Evolutionary conservation across 2,329 filamentous ascomycete genomes (phyloP).

Genomic region (Graphiopsis chlorocephala): DNA sequence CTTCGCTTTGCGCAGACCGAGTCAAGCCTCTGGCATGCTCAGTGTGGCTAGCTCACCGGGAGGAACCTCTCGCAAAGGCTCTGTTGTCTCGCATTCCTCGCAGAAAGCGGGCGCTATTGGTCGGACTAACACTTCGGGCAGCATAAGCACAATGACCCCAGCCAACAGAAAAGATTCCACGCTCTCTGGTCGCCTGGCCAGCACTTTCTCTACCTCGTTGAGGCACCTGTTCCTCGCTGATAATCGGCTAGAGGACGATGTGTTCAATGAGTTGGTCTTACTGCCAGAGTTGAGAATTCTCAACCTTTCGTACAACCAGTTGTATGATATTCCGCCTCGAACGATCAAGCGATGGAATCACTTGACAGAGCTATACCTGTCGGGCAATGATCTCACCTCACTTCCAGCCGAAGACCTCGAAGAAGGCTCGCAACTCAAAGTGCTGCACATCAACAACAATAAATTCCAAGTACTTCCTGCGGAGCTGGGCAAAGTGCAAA

Average conservation of each 20-base stretch:
- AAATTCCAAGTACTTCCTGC: slow-evolving; percentile 96
- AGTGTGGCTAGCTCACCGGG: slow-evolving; percentile 52
- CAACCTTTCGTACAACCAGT: slow-evolving; percentile 91
- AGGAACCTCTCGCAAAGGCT: slow-evolving; percentile 65
- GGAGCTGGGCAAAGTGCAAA: slow-evolving; percentile 90
- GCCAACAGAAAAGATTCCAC: slow-evolving; percentile 79
- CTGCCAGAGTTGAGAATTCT: slow-evolving; percentile 81
- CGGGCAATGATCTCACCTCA: slow-evolving; percentile 88
- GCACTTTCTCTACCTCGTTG: slow-evolving; percentile 85
- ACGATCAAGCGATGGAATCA: slow-evolving; percentile 87
- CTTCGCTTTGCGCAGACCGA: slow-evolving; percentile 68
- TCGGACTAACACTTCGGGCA: slow-evolving; percentile 71
- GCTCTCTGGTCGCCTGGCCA: slow-evolving; percentile 72
- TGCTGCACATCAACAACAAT: slow-evolving; percentile 94
- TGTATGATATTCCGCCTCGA: slow-evolving; percentile 86
- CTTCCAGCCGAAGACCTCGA: slow-evolving; percentile 92
- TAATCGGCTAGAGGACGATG: slow-evolving; percentile 89
- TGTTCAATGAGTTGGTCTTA: slow-evolving; percentile 85
- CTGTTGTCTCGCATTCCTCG: slow-evolving; percentile 75
- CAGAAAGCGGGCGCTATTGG: slow-evolving; percentile 56
- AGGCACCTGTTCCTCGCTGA: slow-evolving; percentile 85
- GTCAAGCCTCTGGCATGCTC: slow-evolving; percentile 73
- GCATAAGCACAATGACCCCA: slow-evolving; percentile 58
- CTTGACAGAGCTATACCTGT: slow-evolving; percentile 87
- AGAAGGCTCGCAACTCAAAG: slow-evolving; percentile 80